These are phyloP conservation scores for Logfia minima DNA, from an alignment of 129 eudicot genomes.

Conservation along the genomic window DNA sequence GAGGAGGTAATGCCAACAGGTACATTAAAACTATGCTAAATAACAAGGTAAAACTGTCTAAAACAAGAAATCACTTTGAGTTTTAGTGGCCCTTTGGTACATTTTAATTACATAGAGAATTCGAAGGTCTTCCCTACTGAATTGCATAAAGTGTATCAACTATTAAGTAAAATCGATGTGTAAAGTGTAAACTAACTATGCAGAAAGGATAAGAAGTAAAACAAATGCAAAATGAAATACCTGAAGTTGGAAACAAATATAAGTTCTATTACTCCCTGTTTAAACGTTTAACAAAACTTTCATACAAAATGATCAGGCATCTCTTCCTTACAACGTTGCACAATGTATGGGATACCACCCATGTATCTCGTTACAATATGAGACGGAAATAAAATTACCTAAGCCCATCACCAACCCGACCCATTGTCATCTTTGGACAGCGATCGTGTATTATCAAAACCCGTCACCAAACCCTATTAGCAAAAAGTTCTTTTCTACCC, in stretches of 20 bases:
- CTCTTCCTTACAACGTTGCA: conserved; percentile 19
- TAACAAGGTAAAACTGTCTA: background rate
- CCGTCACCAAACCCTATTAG: too few species aligned
- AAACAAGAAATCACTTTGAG: background rate
- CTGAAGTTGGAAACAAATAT: background rate
- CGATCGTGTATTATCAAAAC: too few species aligned
- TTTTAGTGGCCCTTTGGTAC: background rate
- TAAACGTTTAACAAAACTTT: conserved; percentile 7
- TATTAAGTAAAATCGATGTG: background rate
- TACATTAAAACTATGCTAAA: too few species aligned
- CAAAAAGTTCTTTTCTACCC: too few species aligned
- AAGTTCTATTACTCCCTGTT: background rate
- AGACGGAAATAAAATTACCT: too few species aligned
- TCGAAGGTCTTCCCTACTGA: background rate
- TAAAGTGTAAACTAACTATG: background rate
- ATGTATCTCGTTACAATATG: too few species aligned
- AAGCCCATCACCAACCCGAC: too few species aligned
- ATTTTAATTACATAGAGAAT: background rate
- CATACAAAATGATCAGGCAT: conserved; percentile 36
- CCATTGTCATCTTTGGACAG: too few species aligned
- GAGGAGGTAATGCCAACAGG: too few species aligned
- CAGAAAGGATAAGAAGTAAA: background rate
- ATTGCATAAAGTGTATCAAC: background rate
- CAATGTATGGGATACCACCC: too few species aligned
- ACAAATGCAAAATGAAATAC: conserved; percentile 18